These are phyloP conservation scores for Eimeria maxima DNA, from an alignment of 169 alveolate species.

Conservation along the genomic window DNA sequence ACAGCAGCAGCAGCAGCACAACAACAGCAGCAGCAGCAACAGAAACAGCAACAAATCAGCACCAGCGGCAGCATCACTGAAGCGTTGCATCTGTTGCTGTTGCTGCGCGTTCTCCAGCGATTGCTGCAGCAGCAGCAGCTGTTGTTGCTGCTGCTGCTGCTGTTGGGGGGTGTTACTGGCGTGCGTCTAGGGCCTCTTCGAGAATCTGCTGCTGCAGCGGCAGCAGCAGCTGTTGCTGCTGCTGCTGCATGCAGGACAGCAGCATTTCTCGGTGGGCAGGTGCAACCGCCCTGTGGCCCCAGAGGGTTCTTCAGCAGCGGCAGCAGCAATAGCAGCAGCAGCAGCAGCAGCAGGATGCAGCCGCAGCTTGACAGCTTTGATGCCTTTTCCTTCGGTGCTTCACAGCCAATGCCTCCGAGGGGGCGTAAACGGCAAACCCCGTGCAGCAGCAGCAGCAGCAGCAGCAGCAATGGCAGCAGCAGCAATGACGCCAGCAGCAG, in stretches of 20 bases:
- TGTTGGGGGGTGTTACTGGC: constrained; percentile 19
- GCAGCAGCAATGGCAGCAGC: constrained; percentile 20
- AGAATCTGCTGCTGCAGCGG: no score
- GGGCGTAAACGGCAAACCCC: constrained; percentile 35
- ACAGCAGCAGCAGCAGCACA: constrained; percentile 18
- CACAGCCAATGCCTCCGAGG: not conserved
- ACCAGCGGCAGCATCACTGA: not conserved
- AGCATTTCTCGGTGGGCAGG: not conserved
- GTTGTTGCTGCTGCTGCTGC: not conserved
- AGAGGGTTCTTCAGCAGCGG: not conserved
- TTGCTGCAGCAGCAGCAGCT: not conserved
- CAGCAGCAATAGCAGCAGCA: not conserved
- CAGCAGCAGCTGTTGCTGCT: not conserved
- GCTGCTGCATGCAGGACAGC: not conserved
- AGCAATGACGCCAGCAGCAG: not conserved
- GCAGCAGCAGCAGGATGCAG: constrained; percentile 26
- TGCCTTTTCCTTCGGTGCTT: constrained; percentile 4
- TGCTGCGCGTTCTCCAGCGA: not conserved
- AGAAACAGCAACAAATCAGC: not conserved
- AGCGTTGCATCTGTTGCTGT: not conserved
- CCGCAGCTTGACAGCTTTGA: not conserved
- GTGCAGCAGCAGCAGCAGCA: constrained; percentile 47
- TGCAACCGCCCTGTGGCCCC: not conserved
- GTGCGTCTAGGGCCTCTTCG: not conserved
- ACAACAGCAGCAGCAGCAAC: not conserved